Base-by-base conservation (phyloP, 176 grass and related monocot genomes). In the Aegilops longissima region DNA sequence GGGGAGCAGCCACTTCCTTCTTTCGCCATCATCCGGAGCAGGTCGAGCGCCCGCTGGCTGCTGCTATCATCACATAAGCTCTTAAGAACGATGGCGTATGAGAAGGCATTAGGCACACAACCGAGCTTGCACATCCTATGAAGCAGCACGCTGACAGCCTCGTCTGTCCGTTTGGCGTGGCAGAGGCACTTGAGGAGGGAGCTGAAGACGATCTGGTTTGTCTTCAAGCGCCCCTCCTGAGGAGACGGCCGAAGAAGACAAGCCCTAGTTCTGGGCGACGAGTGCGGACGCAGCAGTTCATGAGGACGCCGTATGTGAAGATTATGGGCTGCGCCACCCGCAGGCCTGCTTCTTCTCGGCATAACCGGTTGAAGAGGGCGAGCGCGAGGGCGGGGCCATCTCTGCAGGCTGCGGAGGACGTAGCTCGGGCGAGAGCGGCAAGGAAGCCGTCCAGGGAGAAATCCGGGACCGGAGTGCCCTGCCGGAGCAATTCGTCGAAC, bases 141-240 rank as follows among this genome's bases (percentile, higher is more conserved):
- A 40, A 71, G 68, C 68, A 71, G 68, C 68, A 71, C 2, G 18
- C 9, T 12, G 17, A 71, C 35, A 71, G 68, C 68, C 35, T 71
- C 68, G 4, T 71, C 68, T 3, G 35, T 71, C 4, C 18, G 34
- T 40, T 71, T 71, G 2, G 68, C 34, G 1, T 0, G 2, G 35
- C 68, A 71, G 68, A 71, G 68, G 35, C 68, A 71, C 35, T 71
- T 71, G 20, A 71, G 68, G 68, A 71, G 68, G 68, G 0, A n/a
- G 35, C 4, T 71, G 68, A 21, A 9, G 9, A 38, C 18, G 9
- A 71, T 40, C 1, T 0, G 0, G 35, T 40, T n/a, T 12, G 68
- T 39, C 68, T 71, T 12, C 9, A 71, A 35, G 25, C 25, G 34
- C 68, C 68, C 8, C 8, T 5, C 68, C 5, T 71, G 4, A 71